These are phyloP conservation scores for Geopyxis carbonaria DNA, from an alignment of 495 filamentous ascomycete species.

Conservation along the genomic window DNA sequence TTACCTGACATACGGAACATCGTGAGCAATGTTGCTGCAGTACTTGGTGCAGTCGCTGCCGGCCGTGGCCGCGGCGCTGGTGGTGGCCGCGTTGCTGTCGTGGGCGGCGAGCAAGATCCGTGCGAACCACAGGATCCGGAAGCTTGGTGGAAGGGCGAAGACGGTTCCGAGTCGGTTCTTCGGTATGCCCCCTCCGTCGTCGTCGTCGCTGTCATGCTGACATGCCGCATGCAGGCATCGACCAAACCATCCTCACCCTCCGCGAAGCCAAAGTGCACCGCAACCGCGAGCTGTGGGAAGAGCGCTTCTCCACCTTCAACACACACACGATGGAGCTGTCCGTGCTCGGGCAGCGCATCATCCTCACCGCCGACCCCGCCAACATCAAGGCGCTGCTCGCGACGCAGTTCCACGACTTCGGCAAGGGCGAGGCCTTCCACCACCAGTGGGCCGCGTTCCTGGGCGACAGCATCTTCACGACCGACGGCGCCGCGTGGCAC, in stretches of 20 bases:
- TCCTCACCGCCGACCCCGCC: slow-evolving; percentile 49
- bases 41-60: slow-evolving; percentile 2
- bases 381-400: slow-evolving; percentile 64
- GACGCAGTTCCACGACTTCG: slow-evolving; percentile 53
- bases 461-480: slow-evolving; percentile 64
- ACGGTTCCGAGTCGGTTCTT: neutral
- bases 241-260: neutral
- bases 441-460: slow-evolving; percentile 54
- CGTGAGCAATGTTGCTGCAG: slow-evolving; percentile 11
- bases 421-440: slow-evolving; percentile 27
- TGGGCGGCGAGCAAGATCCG: slow-evolving; percentile 18
- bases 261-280: slow-evolving; percentile 23
- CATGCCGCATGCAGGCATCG: slow-evolving; percentile 1
- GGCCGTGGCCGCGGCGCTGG: slow-evolving; percentile 1
- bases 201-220: neutral
- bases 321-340: slow-evolving; percentile 42
- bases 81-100: slow-evolving; percentile 6
- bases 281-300: slow-evolving; percentile 44
- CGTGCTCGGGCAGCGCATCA: slow-evolving; percentile 37
- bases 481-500: slow-evolving; percentile 61
- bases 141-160: slow-evolving; percentile 28
- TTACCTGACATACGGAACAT: too few relatives aligned
- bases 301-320: slow-evolving; percentile 30
- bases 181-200: neutral
- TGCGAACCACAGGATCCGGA: slow-evolving; percentile 28